Evolutionary conservation across 805 yeast genomes (phyloP), one percentile per base, ranked within the genome.

Genomic region (Yarrowia phangngaensis): DNA sequence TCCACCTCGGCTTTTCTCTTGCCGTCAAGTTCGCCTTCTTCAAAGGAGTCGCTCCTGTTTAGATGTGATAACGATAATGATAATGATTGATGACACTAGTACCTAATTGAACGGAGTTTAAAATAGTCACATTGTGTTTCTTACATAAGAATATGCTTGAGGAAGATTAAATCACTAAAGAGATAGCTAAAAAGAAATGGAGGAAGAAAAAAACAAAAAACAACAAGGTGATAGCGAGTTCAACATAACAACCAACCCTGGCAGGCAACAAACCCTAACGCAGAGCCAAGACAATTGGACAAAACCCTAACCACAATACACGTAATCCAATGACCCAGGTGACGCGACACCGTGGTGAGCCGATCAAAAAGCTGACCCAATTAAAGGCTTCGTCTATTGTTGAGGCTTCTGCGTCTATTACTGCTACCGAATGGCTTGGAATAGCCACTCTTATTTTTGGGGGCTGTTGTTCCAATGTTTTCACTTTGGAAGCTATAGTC

Each of bases 391-490:
- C n/a, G n/a, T n/a, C n/a, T n/a, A n/a, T n/a, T n/a, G 24, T 27
- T 12, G 9, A 23, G 2, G 19, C 45, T 0, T 4, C 45, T 2
- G 19, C 17, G 4, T 38, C 45, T 17, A 38, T 38, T n/a, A 8
- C 20, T 5, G 45, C 45, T 3, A 3, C 32, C 1, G 48, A 62
- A 16, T 56, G 58, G 53, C 30, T 55, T 8, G 30, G 55, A 20
- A 55, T 61, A 20, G 48, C 65, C 5, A 50, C 58, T 8, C 65
- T 75, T 23, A 75, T 81, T 9, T 78, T 81, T 58, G 83, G 84
- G 0, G 87, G 89, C 3, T 83, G 92, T 60, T 84, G 92, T 60
- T 66, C 78, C 23, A 84, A 81, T 60, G 88, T 80, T 20, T 67
- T 75, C 51, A 70, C 83, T 1, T 64, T 83, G 43, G 92, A 84